These are phyloP conservation scores for Cutaneotrichosporon sp. DNA, from an alignment of 1,284 basidiomycete genomes.

Conservation along the genomic window DNA sequence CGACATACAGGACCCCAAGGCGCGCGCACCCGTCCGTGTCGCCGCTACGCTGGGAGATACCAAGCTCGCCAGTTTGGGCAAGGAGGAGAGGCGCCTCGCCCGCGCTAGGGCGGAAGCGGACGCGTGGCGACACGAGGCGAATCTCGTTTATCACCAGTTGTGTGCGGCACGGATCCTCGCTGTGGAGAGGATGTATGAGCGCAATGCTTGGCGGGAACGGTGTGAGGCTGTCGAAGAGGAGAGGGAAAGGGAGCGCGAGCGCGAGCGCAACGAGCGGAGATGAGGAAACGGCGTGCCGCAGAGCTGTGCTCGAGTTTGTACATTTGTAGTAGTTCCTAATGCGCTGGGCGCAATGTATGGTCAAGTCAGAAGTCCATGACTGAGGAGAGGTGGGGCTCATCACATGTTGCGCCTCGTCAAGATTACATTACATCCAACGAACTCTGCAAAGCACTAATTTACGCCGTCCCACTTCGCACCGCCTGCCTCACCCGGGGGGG, in stretches of 20 bases:
- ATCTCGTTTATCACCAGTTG: constrained; percentile 7
- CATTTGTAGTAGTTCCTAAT: neutral
- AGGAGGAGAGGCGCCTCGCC: neutral
- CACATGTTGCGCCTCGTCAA: neutral
- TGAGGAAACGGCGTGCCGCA: neutral
- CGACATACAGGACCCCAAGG: constrained; percentile 10
- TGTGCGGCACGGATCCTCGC: constrained; percentile 7
- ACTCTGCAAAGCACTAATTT: neutral
- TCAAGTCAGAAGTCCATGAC: neutral
- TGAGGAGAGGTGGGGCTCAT: neutral
- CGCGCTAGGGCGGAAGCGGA: neutral
- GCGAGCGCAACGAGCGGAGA: neutral
- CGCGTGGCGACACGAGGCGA: constrained; percentile 9
- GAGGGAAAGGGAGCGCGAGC: neutral
- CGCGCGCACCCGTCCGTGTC: constrained; percentile 8
- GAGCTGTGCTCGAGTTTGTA: neutral
- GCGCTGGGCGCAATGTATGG: neutral
- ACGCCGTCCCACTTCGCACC: constrained; percentile 1
- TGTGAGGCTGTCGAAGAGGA: constrained; percentile 7
- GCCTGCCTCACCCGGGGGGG: neutral
- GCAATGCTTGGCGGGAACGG: constrained; percentile 8
- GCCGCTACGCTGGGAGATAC: neutral
- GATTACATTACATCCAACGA: neutral
- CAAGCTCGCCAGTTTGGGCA: neutral
- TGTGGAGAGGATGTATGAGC: constrained; percentile 5